These are phyloP conservation scores for Pontederia crassipes DNA, from an alignment of 176 grass and related monocot species.

Conservation along the genomic window DNA sequence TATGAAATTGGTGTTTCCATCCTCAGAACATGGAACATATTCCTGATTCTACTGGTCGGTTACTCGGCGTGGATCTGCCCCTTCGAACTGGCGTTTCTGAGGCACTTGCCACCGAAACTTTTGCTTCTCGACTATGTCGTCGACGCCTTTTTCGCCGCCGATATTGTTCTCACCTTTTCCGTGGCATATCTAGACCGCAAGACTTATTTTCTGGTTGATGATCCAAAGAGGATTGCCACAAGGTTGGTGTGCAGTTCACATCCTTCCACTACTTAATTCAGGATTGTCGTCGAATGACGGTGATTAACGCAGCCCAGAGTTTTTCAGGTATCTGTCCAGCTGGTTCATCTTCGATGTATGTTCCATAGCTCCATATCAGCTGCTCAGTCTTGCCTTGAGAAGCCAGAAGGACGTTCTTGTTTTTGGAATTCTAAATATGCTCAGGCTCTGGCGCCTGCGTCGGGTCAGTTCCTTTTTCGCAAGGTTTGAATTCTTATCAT, in stretches of 20 bases:
- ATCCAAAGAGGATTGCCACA: background rate
- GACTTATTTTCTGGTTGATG: background rate
- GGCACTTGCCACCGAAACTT: background rate
- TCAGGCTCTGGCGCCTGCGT: slow-evolving; percentile 11
- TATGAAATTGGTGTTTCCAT: too few species aligned
- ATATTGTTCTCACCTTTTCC: background rate
- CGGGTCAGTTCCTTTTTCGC: slow-evolving; percentile 46
- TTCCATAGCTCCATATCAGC: too few species aligned
- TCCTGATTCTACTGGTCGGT: background rate
- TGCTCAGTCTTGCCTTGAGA: too few species aligned
- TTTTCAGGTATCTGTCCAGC: too few species aligned
- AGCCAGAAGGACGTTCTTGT: too few species aligned
- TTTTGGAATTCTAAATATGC: background rate
- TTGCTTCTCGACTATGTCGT: background rate
- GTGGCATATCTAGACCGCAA: background rate
- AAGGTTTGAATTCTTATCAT: slow-evolving; percentile 40
- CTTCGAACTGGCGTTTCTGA: background rate
- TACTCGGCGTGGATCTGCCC: background rate
- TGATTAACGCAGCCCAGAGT: too few species aligned
- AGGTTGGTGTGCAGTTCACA: background rate
- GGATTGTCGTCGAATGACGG: too few species aligned
- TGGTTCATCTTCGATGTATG: too few species aligned
- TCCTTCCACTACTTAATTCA: too few species aligned
- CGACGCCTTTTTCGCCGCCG: background rate
- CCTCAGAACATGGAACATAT: background rate